Evolutionary conservation across 345 rosid species (phyloP), one percentile per base, ranked within the genome.

Genomic region (Streptanthus diversifolius): DNA sequence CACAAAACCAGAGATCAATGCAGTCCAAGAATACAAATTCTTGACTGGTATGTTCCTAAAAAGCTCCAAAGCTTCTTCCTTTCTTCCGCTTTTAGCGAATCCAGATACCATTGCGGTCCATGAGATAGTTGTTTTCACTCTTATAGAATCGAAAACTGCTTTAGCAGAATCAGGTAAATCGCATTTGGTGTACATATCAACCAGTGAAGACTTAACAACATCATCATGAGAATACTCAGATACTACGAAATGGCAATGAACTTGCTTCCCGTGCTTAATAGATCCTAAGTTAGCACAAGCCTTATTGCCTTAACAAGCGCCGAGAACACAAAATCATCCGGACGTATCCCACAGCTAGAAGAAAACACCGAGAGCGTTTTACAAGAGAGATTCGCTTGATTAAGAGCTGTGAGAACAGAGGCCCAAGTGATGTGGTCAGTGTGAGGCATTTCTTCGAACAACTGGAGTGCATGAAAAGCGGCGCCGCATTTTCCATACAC

Each of bases 171-270:
- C 72, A 1, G 78, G 82, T 4, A 77, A 64, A 25, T 83, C 86
- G 40, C 87, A 85, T 82, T 90, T 90, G 5, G 93, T 73, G 62
- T 90, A 90, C 91, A 90, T 82, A 72, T 90, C 88, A 77, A 90
- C 91, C 63, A 90, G 66, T 52, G 96, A 85, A 7, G 92, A 87
- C 78, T 89, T 89, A 14, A 84, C 86, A 59, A 89, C 86, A 75
- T 82, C 87, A 51, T 89, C 96, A 45, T 77, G 65, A 9, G 49
- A 37, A 72, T 77, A 89, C 2, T 74, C 67, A 3, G 96, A 87
- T n/a, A 79, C 75, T 44, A 79, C 9, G 22, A 82, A 86, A 32
- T 35, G 76, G 15, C 81, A 83, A 66, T 90, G 96, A 45, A 87
- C 88, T 82, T 87, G 96, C 74, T 74, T 83, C 51, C 96, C 96